Evolutionary conservation across 441 rosid genomes (phyloP).

Genomic region (Rhodomyrtus psidioides): DNA sequence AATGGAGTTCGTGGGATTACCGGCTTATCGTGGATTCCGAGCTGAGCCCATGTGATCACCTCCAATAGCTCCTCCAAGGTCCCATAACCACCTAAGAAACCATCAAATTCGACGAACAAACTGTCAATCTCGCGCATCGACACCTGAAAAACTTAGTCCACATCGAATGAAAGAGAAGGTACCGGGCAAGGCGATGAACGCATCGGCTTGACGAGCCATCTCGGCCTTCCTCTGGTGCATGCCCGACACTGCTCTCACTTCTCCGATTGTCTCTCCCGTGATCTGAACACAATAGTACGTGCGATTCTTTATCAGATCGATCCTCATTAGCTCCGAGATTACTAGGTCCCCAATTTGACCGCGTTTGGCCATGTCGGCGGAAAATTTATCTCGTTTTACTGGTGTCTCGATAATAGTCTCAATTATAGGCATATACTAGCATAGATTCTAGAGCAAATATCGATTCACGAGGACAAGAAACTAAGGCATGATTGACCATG

Average conservation of each 20-base stretch:
- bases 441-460: background rate
- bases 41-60: constrained; percentile 96
- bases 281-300: constrained; percentile 17
- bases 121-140: background rate
- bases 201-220: constrained; percentile 74
- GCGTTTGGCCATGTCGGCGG: background rate
- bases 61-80: constrained; percentile 87
- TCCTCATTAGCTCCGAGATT: background rate
- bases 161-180: background rate
- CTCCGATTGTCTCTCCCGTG: constrained; percentile 62
- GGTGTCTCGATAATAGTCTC: background rate
- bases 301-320: background rate
- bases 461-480: background rate
- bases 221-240: constrained; percentile 82
- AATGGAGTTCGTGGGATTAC: constrained; percentile 16
- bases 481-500: background rate
- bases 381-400: background rate
- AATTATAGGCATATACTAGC: background rate
- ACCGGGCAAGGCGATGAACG: constrained; percentile 70
- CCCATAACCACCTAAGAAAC: constrained; percentile 72
- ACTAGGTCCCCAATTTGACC: background rate
- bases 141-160: background rate
- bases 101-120: background rate
- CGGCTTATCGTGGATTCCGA: constrained; percentile 93
- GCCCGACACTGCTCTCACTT: constrained; percentile 48